Percentiles rank a stretch among this genome's conserved stretches.
Evolutionary conservation across 2,329 filamentous ascomycete species (phyloP).

Genomic region (Trichoderma sp.): DNA sequence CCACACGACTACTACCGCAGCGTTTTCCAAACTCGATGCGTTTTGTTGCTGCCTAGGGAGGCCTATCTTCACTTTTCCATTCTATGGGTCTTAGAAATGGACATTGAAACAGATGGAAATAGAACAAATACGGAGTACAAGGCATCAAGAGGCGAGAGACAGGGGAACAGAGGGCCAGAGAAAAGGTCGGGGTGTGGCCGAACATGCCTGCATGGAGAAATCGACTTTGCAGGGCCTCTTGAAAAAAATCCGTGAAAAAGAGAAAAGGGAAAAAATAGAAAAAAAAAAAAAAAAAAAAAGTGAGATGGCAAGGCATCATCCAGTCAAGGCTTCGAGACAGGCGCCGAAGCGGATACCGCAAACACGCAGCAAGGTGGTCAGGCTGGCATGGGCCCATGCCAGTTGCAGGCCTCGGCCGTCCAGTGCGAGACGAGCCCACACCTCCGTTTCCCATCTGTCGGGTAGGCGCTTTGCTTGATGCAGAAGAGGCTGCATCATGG

Average conservation of each 20-base stretch:
- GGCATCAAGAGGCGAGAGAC: not conserved
- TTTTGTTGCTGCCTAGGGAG: too few relatives aligned
- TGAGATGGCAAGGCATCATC: constrained; percentile 13
- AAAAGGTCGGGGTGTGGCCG: not conserved
- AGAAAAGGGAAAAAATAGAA: not conserved
- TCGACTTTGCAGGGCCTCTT: not conserved
- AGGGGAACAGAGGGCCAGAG: not conserved
- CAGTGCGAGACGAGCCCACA: constrained; percentile 25
- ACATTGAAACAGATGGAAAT: not conserved
- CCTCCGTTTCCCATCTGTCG: constrained; percentile 28
- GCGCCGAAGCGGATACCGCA: constrained; percentile 11
- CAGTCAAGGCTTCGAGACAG: constrained; percentile 2
- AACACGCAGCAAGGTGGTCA: not conserved
- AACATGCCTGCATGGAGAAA: too few relatives aligned
- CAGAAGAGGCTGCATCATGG: constrained; percentile 24
- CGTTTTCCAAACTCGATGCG: too few relatives aligned
- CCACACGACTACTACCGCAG: too few relatives aligned
- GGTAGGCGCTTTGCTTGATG: constrained; percentile 22
- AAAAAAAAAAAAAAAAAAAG: not conserved
- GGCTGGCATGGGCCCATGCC: constrained; percentile 12
- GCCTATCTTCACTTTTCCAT: too few relatives aligned
- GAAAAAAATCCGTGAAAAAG: too few relatives aligned
- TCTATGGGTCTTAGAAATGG: too few relatives aligned
- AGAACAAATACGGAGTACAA: not conserved
- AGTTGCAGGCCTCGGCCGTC: constrained; percentile 4